These are phyloP conservation scores for Geosiphon pyriformis DNA, from an alignment of 192 early-diverging fungal genomes.

Conservation along the genomic window DNA sequence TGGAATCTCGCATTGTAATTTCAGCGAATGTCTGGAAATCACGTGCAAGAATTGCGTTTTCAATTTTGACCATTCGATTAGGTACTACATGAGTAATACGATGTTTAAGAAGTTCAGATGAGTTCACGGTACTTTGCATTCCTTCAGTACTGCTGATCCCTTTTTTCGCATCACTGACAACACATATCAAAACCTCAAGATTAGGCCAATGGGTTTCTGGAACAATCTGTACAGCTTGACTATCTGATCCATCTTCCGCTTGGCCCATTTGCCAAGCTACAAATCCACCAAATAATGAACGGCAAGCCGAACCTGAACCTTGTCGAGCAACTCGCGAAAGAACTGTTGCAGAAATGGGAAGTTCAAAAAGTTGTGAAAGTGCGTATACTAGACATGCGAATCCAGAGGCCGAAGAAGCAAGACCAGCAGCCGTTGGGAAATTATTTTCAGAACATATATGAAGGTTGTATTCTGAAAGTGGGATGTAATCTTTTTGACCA, in stretches of 20 bases:
- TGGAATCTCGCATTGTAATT: slow-evolving; percentile 95
- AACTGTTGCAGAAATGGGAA: slow-evolving; percentile 66
- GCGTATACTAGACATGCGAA: slow-evolving; percentile 91
- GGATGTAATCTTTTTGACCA: slow-evolving; percentile 34
- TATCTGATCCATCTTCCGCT: slow-evolving; percentile 75
- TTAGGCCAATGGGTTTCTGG: slow-evolving; percentile 91
- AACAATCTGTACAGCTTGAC: slow-evolving; percentile 88
- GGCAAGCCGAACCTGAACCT: slow-evolving; percentile 96
- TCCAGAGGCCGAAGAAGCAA: slow-evolving; percentile 95
- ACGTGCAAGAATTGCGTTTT: slow-evolving; percentile 68
- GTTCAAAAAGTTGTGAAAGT: slow-evolving; percentile 65
- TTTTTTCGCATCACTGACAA: slow-evolving; percentile 92
- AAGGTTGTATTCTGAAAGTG: slow-evolving; percentile 61
- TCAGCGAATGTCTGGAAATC: slow-evolving; percentile 93
- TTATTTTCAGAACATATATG: slow-evolving; percentile 98
- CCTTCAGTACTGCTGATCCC: slow-evolving; percentile 85
- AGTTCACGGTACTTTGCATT: slow-evolving; percentile 96
- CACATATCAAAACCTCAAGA: slow-evolving; percentile 90
- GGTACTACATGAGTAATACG: slow-evolving; percentile 86
- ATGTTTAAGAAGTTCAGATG: slow-evolving; percentile 79
- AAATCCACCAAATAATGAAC: slow-evolving; percentile 96
- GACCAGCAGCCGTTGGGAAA: slow-evolving; percentile 98
- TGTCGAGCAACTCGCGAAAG: slow-evolving; percentile 88
- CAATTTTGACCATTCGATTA: slow-evolving; percentile 83
- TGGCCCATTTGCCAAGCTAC: slow-evolving; percentile 95